These are phyloP conservation scores for Ceratocystis huliohia DNA, from an alignment of 2,329 filamentous ascomycete species.

Conservation along the genomic window DNA sequence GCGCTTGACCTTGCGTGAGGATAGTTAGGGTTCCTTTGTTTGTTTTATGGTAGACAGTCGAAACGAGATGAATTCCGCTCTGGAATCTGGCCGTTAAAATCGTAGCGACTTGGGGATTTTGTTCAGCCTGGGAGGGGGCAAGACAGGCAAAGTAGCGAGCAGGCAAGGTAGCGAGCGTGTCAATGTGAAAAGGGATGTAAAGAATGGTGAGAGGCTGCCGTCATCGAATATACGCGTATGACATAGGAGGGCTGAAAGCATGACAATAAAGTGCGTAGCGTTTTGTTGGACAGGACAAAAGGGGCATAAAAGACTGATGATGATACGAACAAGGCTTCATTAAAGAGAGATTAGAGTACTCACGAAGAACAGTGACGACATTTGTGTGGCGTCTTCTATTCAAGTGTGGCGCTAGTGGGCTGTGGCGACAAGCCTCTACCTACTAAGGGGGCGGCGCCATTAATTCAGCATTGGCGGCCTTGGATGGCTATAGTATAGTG, in stretches of 20 bases:
- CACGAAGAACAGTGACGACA: constrained; percentile 5
- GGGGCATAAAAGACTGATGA: background rate
- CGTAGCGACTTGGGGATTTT: too few species aligned
- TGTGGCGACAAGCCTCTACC: background rate
- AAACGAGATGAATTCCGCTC: too few species aligned
- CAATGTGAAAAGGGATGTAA: background rate
- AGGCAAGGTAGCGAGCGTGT: background rate
- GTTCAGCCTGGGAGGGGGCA: too few species aligned
- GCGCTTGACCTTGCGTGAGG: background rate
- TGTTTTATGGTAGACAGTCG: too few species aligned
- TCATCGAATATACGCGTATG: background rate
- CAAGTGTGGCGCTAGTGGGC: background rate
- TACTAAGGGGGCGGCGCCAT: too few species aligned
- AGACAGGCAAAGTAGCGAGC: background rate
- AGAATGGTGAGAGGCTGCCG: background rate
- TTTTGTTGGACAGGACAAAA: background rate
- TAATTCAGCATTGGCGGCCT: too few species aligned
- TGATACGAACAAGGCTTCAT: background rate
- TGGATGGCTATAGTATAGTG: background rate
- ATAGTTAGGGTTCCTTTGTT: too few species aligned
- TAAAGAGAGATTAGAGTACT: background rate
- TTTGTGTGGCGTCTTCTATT: background rate
- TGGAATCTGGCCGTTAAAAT: too few species aligned
- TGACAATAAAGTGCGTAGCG: background rate
- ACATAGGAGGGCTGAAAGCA: background rate